Conservation (phyloP, 164 flowering plant species). For the Sextonia rubra region DNA sequence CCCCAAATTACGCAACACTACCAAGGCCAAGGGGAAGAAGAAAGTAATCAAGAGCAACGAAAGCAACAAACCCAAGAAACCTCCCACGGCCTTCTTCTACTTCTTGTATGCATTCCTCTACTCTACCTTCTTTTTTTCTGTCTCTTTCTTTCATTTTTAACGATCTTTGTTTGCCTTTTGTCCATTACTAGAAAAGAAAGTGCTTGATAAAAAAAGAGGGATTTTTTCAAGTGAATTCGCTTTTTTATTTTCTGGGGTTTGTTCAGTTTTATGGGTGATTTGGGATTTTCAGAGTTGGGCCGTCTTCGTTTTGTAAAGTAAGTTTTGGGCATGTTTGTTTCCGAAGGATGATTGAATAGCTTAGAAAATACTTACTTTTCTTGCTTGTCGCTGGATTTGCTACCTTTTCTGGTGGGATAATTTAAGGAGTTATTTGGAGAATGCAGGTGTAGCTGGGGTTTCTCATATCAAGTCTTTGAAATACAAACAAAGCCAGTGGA, state of each 20-base stretch:
- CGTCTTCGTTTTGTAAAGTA: neutral
- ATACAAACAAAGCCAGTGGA: too few relatives aligned
- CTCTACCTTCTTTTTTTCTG: neutral
- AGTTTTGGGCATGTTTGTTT: neutral
- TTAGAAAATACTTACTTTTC: neutral
- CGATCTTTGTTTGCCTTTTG: neutral
- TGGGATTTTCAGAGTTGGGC: neutral
- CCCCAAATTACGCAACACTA: neutral
- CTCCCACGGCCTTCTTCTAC: slow-evolving; percentile 18
- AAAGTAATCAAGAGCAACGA: slow-evolving; percentile 6
- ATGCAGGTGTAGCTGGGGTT: too few relatives aligned
- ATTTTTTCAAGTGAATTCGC: too few relatives aligned
- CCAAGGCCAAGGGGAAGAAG: slow-evolving; percentile 6
- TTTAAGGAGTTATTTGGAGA: neutral
- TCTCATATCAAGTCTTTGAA: too few relatives aligned
- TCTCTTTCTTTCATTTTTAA: neutral
- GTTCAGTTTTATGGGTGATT: neutral
- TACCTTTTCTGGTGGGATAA: neutral
- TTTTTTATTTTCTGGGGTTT: neutral
- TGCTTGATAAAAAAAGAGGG: too few relatives aligned
- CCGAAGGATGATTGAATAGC: neutral
- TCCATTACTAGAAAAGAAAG: neutral
- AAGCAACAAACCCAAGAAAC: slow-evolving; percentile 11
- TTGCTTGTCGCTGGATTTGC: neutral
- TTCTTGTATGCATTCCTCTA: slow-evolving; percentile 12